These are phyloP conservation scores for Tetrahymena borealis DNA, from an alignment of 73 alveolate genomes.

Conservation along the genomic window DNA sequence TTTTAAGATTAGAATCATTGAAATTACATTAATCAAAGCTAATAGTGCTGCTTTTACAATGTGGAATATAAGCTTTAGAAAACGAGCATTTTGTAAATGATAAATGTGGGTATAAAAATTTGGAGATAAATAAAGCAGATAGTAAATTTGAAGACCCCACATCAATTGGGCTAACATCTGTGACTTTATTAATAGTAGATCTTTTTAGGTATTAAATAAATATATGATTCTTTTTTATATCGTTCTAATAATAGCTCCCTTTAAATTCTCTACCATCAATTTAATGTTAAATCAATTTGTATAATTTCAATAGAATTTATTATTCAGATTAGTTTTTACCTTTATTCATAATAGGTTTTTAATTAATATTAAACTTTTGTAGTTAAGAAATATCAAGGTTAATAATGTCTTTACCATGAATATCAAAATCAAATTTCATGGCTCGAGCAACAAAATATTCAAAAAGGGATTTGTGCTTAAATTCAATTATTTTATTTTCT, in stretches of 20 bases:
- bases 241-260: background rate
- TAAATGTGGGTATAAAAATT: too few species aligned
- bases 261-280: background rate
- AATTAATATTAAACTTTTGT: background rate
- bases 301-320: background rate
- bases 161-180: too few species aligned
- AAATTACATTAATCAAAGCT: too few species aligned
- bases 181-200: too few species aligned
- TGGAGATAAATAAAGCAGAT: too few species aligned
- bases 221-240: background rate
- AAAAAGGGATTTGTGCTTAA: background rate
- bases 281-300: background rate
- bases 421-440: background rate
- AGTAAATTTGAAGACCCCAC: too few species aligned
- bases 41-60: too few species aligned
- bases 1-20: background rate
- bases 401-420: background rate
- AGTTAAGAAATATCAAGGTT: background rate
- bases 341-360: background rate
- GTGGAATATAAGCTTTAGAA: too few species aligned
- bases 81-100: too few species aligned
- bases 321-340: background rate
- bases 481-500: background rate
- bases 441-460: conserved; percentile 2
- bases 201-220: background rate